Evolutionary conservation across 208 protist genomes (phyloP), one percentile per base, ranked within the genome.

Genomic region (Leishmania arabica): DNA sequence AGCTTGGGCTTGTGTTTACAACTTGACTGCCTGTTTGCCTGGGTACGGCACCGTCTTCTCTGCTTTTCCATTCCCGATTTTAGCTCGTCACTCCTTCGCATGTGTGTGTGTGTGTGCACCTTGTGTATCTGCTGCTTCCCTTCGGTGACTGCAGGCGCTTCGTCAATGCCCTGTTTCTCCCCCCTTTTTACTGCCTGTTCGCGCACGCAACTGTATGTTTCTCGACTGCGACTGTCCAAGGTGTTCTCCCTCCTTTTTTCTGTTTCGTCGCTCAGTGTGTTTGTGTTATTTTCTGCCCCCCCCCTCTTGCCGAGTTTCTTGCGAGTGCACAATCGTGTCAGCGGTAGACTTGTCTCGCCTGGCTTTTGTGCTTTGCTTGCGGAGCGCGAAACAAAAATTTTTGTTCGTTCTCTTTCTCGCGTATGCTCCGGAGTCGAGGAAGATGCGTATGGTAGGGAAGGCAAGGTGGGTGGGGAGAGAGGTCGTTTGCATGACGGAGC

Each of bases 211-310:
- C 64, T 42, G 64, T 68, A 42, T 68, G 5, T 40, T 40, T 68
- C 64, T 42, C 1, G 17, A 42, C 3, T 4, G 64, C 64, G 19
- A 40, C 15, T 24, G 11, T 42, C 64, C 34, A 42, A 3, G 64
- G 19, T 68, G 34, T 34, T 34, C 31, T 40, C 31, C 34, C 31
- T 42, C 8, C 0, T 49, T 40, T 1, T 31, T 19, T 68, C 42
- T 68, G 24, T 40, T 31, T 40, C 68, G 15, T 73, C 45, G 42
- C 64, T 49, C 47, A 77, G 68, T 82, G 78, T 81, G 77, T 83
- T 82, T 75, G 62, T 47, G 51, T 77, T 65, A 47, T 72, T 66
- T 53, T 42, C 47, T 65, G 70, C 34, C 65, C 37, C 66, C 21
- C 40, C 40, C 21, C 66, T 49, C 66, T 19, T 47, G 31, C 66